Conservation (phyloP, 2,329 filamentous ascomycete genomes). For the Tolypocladium tundrense region DNA sequence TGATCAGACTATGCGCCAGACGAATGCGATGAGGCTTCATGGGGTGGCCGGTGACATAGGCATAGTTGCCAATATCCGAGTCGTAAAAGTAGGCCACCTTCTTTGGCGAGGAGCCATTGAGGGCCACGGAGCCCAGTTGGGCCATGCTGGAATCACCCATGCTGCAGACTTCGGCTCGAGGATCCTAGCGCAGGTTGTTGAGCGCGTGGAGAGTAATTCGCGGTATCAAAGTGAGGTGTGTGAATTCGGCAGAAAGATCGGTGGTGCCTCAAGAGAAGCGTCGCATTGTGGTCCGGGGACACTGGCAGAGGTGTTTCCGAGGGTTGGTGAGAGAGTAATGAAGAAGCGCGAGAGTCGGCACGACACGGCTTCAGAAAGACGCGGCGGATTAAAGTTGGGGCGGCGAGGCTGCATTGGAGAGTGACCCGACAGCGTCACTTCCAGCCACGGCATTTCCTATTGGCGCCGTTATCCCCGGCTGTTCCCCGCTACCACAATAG, state of each 20-base stretch:
- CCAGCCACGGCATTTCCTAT: neutral
- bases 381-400: conserved; percentile 19
- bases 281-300: neutral
- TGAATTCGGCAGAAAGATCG: neutral
- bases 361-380: conserved; percentile 7
- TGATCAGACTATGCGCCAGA: conserved; percentile 87
- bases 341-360: conserved; percentile 8
- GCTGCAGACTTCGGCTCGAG: conserved; percentile 5
- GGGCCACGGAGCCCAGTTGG: conserved; percentile 34
- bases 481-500: neutral
- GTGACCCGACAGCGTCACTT: neutral
- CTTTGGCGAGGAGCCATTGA: conserved; percentile 46
- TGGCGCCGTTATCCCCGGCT: neutral
- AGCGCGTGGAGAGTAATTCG: neutral
- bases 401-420: conserved; percentile 7
- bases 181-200: neutral
- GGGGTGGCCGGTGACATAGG: conserved; percentile 90
- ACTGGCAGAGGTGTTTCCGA: neutral
- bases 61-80: conserved; percentile 95
- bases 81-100: conserved; percentile 98
- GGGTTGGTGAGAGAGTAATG: neutral
- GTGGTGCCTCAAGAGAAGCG: neutral
- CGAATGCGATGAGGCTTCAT: conserved; percentile 99
- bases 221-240: neutral
- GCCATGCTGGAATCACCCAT: conserved; percentile 27